These are phyloP conservation scores for Trichocladium uniseriatum DNA, from an alignment of 495 filamentous ascomycete species.

Conservation along the genomic window DNA sequence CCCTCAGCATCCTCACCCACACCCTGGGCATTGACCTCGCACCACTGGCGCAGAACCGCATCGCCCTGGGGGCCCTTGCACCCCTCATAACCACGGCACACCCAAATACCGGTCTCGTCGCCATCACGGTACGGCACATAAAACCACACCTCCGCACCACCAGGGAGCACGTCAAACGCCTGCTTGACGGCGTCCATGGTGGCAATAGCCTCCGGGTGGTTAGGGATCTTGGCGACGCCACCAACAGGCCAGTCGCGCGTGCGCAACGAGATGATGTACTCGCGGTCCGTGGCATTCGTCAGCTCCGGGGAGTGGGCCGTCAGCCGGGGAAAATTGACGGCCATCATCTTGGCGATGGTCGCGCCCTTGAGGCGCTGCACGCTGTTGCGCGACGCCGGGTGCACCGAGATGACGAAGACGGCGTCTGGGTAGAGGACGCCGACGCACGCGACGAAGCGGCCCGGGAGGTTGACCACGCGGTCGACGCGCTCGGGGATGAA, in stretches of 20 bases:
- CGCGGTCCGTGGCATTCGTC: not conserved
- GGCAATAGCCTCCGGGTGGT: not conserved
- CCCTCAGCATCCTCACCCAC: not conserved
- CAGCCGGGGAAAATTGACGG: not conserved
- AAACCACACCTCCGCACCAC: slow-evolving; percentile 1
- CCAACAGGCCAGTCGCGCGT: slow-evolving; percentile 4
- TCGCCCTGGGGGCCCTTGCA: not conserved
- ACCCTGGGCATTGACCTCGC: not conserved
- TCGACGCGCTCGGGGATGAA: not conserved
- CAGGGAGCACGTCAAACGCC: not conserved
- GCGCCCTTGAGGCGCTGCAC: not conserved
- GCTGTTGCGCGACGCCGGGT: not conserved
- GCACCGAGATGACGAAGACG: not conserved
- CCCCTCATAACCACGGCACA: slow-evolving; percentile 4
- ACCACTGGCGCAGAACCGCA: not conserved
- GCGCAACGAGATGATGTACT: not conserved
- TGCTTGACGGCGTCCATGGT: not conserved
- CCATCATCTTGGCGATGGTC: not conserved
- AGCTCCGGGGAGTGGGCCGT: not conserved
- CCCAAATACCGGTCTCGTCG: not conserved
- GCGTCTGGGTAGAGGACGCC: slow-evolving; percentile 2
- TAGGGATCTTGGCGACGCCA: not conserved
- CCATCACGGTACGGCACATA: not conserved
- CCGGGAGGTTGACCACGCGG: not conserved
- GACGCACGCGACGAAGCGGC: not conserved